Base-by-base conservation (phyloP, 257 asterid genomes). In the Solanum sejunctum region DNA sequence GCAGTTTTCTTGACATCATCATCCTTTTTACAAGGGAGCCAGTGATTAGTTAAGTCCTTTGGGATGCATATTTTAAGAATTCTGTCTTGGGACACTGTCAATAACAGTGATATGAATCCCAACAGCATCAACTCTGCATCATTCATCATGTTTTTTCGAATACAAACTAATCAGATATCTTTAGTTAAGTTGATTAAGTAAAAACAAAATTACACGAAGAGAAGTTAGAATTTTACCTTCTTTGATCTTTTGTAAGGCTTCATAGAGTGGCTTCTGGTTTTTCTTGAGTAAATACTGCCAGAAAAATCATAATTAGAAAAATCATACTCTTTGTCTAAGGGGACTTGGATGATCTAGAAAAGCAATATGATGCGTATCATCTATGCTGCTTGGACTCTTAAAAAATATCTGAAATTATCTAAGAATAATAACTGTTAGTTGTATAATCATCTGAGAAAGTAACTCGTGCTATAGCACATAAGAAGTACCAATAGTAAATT, bases 61-160 rank as follows among this genome's bases (percentile, higher is more conserved):
- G 90, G 92, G 36, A 93, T 89, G 86, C 96, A 93, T 58, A 92
- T 85, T 67, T 87, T 86, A 12, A 61, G 80, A 52, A 93, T 87
- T 54, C 89, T 87, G 36, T 15, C 52, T 87, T 93, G 96, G 8
- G 82, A 88, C 28, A 90, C 93, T 11, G 89, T 85, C 85, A 93
- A 87, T 86, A 93, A 85, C 75, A 93, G 87, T 55, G 97, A 93
- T 86, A 93, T 92, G 82, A 93, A 93, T 66, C 97, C 97, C 89
- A 93, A 77, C 85, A 93, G 84, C 97, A 93, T 93, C 91, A 93
- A 87, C 89, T 92, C 97, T 93, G 95, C 86, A 84, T 83, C 54
- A 83, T 73, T 64, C n/a, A 28, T 39, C 45, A 67, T 63, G 15
- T 64, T 17, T 32, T 10, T 52, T 15, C 7, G 21, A 36, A 26